These are phyloP conservation scores for Letharia columbiana DNA, from an alignment of 495 filamentous ascomycete species.

Conservation along the genomic window DNA sequence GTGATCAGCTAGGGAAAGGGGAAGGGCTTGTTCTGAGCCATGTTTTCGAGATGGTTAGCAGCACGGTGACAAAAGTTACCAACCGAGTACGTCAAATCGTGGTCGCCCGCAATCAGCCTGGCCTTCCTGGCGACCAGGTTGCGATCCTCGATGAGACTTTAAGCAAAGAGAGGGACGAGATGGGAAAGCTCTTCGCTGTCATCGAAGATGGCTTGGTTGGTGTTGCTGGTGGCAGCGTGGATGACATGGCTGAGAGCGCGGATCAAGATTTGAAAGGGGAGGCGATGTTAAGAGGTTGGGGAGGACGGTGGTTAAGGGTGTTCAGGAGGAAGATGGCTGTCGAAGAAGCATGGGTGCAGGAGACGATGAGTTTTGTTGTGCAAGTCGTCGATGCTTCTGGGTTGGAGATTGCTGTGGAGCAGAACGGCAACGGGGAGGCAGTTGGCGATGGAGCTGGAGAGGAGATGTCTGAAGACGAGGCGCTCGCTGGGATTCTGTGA, in stretches of 20 bases:
- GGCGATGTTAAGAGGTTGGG: conserved; percentile 70
- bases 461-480: conserved; percentile 1
- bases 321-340: conserved; percentile 75
- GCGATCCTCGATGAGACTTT: conserved; percentile 57
- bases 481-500: conserved; percentile 18
- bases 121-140: conserved; percentile 51
- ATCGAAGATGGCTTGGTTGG: conserved; percentile 73
- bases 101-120: conserved; percentile 44
- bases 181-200: conserved; percentile 67
- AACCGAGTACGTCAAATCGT: conserved; percentile 80
- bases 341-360: conserved; percentile 58
- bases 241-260: conserved; percentile 56
- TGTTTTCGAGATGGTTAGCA: conserved; percentile 80
- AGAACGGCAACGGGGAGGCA: conserved; percentile 19
- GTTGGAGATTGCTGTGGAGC: conserved; percentile 6
- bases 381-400: conserved; percentile 7
- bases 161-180: conserved; percentile 54
- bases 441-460: conserved; percentile 1
- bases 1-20: conserved; percentile 54
- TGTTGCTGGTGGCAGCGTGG: conserved; percentile 64
- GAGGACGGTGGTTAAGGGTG: conserved; percentile 72
- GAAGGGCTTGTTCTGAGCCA: conserved; percentile 61
- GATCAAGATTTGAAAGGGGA: conserved; percentile 43
- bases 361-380: conserved; percentile 24
- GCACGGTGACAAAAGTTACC: conserved; percentile 87